phyloP scores from a whole-genome alignment of 495 filamentous ascomycete species.

The Talaromyces nanjingensis region DNA sequence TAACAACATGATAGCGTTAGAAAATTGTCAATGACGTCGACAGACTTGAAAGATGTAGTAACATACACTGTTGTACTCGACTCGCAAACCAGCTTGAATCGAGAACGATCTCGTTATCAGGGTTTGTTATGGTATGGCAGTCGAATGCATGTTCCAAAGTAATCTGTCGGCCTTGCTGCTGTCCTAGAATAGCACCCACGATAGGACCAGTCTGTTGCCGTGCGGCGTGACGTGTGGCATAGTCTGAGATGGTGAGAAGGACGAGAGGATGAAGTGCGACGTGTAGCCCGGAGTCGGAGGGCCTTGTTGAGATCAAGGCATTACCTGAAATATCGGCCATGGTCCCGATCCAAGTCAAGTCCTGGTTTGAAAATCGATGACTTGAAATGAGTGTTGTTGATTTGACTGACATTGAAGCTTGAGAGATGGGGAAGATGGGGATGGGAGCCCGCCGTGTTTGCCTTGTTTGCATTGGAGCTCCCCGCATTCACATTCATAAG shows the following conservation, averaged over 20 bases:
- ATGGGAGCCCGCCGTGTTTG: conserved; percentile 15
- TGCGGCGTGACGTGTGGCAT: conserved; percentile 83
- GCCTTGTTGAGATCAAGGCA: conserved; percentile 55
- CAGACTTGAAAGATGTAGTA: not conserved
- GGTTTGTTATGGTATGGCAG: conserved; percentile 45
- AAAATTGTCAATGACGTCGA: not conserved
- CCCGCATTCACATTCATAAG: conserved; percentile 2
- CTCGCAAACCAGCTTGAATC: conserved; percentile 69
- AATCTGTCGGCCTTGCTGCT: conserved; percentile 83
- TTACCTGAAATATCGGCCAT: conserved; percentile 27
- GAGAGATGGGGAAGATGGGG: not conserved
- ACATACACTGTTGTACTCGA: conserved; percentile 77
- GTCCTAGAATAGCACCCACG: conserved; percentile 79
- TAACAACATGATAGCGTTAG: conserved; percentile 6
- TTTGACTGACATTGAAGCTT: not conserved
- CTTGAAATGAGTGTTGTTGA: not conserved
- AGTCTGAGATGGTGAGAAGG: conserved; percentile 93
- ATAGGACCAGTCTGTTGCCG: conserved; percentile 67
- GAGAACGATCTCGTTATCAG: conserved; percentile 46
- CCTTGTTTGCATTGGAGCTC: conserved; percentile 18
- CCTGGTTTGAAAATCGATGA: not conserved
- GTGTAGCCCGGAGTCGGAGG: conserved; percentile 71
- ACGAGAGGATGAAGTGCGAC: conserved; percentile 90
- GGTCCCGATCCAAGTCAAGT: not conserved
- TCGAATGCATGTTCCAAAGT: conserved; percentile 92